phyloP scores from a whole-genome alignment of 768 basidiomycete species.

The Lentinula sp. region DNA sequence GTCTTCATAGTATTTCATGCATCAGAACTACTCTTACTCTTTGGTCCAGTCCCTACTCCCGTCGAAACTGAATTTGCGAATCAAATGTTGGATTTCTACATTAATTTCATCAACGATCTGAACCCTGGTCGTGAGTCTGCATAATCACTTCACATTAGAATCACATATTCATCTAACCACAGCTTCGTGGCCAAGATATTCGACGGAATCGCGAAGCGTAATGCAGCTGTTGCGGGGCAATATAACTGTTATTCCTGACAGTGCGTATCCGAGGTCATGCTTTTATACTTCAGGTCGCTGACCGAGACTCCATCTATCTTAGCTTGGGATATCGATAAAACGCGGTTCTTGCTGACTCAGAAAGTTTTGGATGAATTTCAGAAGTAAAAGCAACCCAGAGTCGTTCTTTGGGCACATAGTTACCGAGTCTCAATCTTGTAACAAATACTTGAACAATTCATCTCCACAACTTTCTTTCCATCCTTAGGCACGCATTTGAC shows the following conservation, averaged over 20 bases:
- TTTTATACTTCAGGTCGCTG: not conserved
- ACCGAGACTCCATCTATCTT: not conserved
- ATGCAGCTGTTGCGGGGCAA: constrained; percentile 48
- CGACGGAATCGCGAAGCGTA: constrained; percentile 24
- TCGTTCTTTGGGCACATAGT: too few species aligned
- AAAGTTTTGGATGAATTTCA: constrained; percentile 38
- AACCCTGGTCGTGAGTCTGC: constrained; percentile 43
- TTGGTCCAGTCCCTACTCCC: constrained; percentile 39
- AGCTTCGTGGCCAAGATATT: constrained; percentile 46
- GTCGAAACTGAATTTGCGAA: constrained; percentile 41
- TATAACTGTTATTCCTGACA: constrained; percentile 47
- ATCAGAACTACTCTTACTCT: constrained; percentile 42
- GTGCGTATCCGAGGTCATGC: constrained; percentile 22
- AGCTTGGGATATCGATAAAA: constrained; percentile 40
- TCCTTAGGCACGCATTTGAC: too few species aligned
- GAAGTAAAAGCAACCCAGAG: constrained; percentile 22
- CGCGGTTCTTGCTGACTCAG: constrained; percentile 33
- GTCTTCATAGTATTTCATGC: constrained; percentile 36
- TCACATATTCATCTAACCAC: not conserved
- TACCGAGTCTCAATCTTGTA: not conserved
- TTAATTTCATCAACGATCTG: constrained; percentile 52
- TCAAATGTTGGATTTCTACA: constrained; percentile 44
- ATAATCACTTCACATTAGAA: not conserved
- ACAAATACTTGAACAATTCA: not conserved
- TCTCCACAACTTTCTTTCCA: too few species aligned